These are phyloP conservation scores for Pleodorina starrii DNA, from an alignment of 139 green algal genomes.

Conservation along the genomic window DNA sequence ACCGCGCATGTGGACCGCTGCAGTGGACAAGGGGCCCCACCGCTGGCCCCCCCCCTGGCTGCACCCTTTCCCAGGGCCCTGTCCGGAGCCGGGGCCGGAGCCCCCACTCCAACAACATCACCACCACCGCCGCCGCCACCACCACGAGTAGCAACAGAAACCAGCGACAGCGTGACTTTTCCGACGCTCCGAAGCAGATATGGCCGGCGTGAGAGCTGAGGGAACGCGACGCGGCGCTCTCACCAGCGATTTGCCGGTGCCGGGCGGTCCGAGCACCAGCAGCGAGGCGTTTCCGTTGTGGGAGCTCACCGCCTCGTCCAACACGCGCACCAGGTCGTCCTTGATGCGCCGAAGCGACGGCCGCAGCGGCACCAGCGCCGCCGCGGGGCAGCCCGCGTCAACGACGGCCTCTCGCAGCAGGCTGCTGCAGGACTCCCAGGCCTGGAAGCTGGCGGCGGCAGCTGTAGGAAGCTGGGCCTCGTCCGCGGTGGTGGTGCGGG, in stretches of 20 bases:
- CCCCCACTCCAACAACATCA: no score
- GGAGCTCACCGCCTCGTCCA: slow-evolving; percentile 55
- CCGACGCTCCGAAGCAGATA: no score
- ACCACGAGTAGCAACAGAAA: no score
- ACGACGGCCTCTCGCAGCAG: slow-evolving; percentile 41
- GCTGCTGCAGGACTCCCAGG: slow-evolving; percentile 26
- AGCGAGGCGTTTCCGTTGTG: slow-evolving; percentile 52
- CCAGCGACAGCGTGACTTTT: no score
- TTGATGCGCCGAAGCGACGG: slow-evolving; percentile 47
- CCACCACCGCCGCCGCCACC: no score
- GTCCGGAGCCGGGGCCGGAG: no score
- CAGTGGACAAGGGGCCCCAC: no score
- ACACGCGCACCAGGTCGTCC: slow-evolving; percentile 45
- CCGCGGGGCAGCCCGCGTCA: slow-evolving; percentile 25
- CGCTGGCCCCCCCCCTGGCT: no score
- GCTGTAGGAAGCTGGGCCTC: background rate
- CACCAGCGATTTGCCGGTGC: slow-evolving; percentile 62
- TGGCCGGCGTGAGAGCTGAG: no score
- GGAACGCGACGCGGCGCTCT: no score
- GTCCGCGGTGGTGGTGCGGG: background rate
- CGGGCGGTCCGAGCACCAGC: slow-evolving; percentile 56
- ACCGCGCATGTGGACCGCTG: no score
- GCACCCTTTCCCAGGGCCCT: no score
- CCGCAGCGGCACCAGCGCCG: slow-evolving; percentile 49
- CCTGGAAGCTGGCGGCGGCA: background rate